phyloP scores from a whole-genome alignment of 768 basidiomycete species.

The Leccinellum luteum region DNA sequence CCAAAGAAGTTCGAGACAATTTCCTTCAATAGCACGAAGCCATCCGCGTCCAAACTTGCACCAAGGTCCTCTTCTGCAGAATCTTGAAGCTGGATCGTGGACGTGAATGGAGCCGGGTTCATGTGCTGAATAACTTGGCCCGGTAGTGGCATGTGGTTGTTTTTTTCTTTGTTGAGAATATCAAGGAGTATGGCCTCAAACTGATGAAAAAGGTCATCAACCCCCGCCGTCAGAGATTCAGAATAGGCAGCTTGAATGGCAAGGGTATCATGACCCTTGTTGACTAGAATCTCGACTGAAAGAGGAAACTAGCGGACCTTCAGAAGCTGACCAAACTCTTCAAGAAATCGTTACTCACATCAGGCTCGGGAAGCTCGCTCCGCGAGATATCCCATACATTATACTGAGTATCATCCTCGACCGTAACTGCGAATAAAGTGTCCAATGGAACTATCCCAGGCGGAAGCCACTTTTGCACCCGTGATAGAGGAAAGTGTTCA shows the following conservation, averaged over 20 bases:
- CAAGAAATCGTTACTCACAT: conserved; percentile 19
- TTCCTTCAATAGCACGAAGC: conserved; percentile 8
- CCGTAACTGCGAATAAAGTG: conserved; percentile 30
- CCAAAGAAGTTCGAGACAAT: conserved; percentile 21
- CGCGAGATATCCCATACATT: conserved; percentile 23
- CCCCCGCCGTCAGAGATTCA: conserved; percentile 15
- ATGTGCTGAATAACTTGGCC: not conserved
- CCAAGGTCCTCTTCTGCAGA: not conserved
- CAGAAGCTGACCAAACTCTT: not conserved
- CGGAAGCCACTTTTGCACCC: conserved; percentile 31
- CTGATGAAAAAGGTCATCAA: conserved; percentile 19
- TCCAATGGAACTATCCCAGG: conserved; percentile 27
- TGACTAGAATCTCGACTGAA: conserved; percentile 26
- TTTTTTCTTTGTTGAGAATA: conserved; percentile 11
- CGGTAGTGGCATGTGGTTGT: not conserved
- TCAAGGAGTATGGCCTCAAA: conserved; percentile 26
- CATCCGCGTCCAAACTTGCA: not conserved
- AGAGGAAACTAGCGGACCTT: conserved; percentile 19
- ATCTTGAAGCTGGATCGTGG: not conserved
- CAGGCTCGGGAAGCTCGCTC: conserved; percentile 32
- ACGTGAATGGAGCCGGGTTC: not conserved
- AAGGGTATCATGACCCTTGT: conserved; percentile 17
- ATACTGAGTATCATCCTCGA: conserved; percentile 21
- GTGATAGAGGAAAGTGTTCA: conserved; percentile 31
- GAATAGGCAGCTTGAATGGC: conserved; percentile 21